Percentiles rank a stretch among this genome's conserved stretches.
Evolutionary conservation across 768 basidiomycete species (phyloP).

Genomic region (Suillus subluteus): DNA sequence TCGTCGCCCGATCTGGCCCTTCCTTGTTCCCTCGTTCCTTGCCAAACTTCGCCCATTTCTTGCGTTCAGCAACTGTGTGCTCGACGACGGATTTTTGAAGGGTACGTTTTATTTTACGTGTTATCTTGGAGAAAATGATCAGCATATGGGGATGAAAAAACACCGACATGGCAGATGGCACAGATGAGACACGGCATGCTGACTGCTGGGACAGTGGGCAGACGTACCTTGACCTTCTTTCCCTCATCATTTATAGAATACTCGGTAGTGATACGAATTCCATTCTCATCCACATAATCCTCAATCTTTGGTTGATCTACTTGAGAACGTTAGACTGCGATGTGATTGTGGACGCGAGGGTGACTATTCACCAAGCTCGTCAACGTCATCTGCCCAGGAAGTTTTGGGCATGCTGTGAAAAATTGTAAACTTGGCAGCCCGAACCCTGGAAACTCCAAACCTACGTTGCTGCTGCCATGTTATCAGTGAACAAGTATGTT

Average conservation of each 20-base stretch:
- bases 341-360: constrained; percentile 2
- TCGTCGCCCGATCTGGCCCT: constrained; percentile 92
- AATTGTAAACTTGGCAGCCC: not conserved
- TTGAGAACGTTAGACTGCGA: constrained; percentile 10
- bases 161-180: not conserved
- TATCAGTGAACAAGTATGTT: not conserved
- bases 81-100: constrained; percentile 93
- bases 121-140: constrained; percentile 56
- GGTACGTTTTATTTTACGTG: constrained; percentile 81
- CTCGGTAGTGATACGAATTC: constrained; percentile 83
- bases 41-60: constrained; percentile 94
- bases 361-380: constrained; percentile 60
- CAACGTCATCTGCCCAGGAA: constrained; percentile 89
- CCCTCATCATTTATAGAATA: constrained; percentile 89
- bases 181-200: not conserved
- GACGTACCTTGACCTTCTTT: constrained; percentile 86
- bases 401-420: constrained; percentile 49
- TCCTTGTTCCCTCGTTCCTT: constrained; percentile 83
- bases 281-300: constrained; percentile 83
- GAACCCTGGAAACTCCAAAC: not conserved
- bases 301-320: constrained; percentile 58
- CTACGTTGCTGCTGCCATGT: constrained; percentile 9
- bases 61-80: constrained; percentile 90
- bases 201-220: not conserved
- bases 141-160: not conserved